phyloP scores from a whole-genome alignment of 1,139 yeast species.

The Zygosaccharomyces pseudobailii region DNA sequence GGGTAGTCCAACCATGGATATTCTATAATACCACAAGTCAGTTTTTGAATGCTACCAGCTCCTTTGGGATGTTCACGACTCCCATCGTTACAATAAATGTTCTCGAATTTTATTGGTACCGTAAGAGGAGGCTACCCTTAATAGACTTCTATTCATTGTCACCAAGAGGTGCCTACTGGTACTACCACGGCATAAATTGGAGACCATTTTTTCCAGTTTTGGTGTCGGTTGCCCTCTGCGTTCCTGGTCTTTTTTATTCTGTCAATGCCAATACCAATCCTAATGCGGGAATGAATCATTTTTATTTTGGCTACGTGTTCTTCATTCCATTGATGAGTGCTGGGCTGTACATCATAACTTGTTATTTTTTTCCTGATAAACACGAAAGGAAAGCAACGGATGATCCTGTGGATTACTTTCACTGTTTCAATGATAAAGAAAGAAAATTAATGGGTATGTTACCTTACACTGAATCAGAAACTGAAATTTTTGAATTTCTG shows the following conservation, averaged over 20 bases:
- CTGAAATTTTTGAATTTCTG: constrained; percentile 4
- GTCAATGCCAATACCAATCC: constrained; percentile 31
- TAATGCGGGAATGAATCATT: constrained; percentile 32
- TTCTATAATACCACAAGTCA: constrained; percentile 35
- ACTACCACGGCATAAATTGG: constrained; percentile 32
- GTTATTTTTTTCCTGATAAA: constrained; percentile 11
- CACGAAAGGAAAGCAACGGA: constrained; percentile 16
- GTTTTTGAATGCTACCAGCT: constrained; percentile 34
- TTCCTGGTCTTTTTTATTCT: constrained; percentile 27
- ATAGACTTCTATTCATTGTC: constrained; percentile 26
- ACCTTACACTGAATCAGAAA: constrained; percentile 3
- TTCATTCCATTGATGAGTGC: constrained; percentile 16
- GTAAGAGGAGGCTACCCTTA: constrained; percentile 23
- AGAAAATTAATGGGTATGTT: constrained; percentile 15
- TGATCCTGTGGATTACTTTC: constrained; percentile 24
- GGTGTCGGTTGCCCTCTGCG: constrained; percentile 26
- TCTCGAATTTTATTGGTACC: constrained; percentile 32
- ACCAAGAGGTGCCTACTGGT: constrained; percentile 27
- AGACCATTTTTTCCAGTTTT: constrained; percentile 32
- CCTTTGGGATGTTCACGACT: constrained; percentile 34
- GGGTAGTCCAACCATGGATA: constrained; percentile 40
- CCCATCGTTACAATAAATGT: constrained; percentile 35
- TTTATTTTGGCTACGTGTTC: constrained; percentile 30
- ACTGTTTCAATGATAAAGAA: constrained; percentile 23
- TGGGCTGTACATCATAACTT: constrained; percentile 9